phyloP scores from a whole-genome alignment of 2,329 filamentous ascomycete genomes.

The Monilinia laxa region DNA sequence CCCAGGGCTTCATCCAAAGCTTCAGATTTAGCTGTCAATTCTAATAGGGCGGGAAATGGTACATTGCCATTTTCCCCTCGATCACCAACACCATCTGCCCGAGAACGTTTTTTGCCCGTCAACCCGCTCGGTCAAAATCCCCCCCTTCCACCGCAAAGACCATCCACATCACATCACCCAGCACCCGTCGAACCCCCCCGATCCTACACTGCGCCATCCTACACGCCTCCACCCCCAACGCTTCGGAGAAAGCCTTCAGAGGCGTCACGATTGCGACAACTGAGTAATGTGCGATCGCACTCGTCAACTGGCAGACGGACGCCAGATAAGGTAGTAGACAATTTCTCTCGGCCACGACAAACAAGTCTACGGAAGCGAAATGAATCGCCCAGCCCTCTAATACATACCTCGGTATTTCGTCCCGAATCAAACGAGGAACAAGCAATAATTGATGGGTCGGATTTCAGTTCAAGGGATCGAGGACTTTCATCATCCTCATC shows the following conservation, averaged over 20 bases:
- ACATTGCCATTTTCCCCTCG: constrained; percentile 26
- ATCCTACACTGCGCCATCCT: constrained; percentile 30
- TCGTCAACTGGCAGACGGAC: constrained; percentile 33
- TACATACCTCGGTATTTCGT: constrained; percentile 32
- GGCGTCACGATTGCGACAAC: constrained; percentile 38
- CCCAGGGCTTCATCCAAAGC: constrained; percentile 32
- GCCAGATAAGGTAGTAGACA: constrained; percentile 33
- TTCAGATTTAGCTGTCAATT: constrained; percentile 21
- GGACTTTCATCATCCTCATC: constrained; percentile 38
- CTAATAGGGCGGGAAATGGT: constrained; percentile 2
- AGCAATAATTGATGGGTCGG: constrained; percentile 26
- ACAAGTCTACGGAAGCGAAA: constrained; percentile 35
- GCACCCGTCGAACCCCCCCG: constrained; percentile 28
- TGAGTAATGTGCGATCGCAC: constrained; percentile 38
- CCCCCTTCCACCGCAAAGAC: constrained; percentile 27
- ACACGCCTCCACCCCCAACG: constrained; percentile 24
- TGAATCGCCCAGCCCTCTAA: constrained; percentile 34
- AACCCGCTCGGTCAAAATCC: constrained; percentile 14
- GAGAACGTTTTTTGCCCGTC: constrained; percentile 9
- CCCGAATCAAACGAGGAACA: constrained; percentile 31
- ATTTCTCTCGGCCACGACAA: constrained; percentile 38
- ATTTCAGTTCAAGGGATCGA: constrained; percentile 31
- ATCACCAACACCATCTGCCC: constrained; percentile 26
- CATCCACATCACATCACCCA: constrained; percentile 34
- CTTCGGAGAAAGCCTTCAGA: constrained; percentile 38